Evolutionary conservation across 2,329 filamentous ascomycete species (phyloP).

Genomic region (Leptographium lundbergii): DNA sequence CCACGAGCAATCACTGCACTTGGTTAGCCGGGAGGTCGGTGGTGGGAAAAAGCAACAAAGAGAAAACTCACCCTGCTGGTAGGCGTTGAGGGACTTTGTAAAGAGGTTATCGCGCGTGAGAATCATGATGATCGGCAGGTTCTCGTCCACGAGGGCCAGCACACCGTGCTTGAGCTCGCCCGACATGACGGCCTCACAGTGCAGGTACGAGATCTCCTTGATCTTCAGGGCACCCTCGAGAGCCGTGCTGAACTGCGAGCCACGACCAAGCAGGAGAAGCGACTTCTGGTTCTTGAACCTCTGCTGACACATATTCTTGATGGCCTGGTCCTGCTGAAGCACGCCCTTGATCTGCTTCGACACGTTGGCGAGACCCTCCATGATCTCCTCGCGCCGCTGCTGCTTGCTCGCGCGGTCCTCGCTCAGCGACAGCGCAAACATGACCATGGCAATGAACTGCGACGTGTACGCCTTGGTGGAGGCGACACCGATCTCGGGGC

Average conservation of each 20-base stretch:
- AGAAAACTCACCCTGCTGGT: slow-evolving; percentile 68
- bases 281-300: slow-evolving; percentile 97
- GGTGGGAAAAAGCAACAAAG: background rate
- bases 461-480: slow-evolving; percentile 99
- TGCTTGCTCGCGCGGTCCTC: slow-evolving; percentile 95
- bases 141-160: slow-evolving; percentile 91
- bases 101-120: slow-evolving; percentile 92
- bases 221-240: slow-evolving; percentile 98
- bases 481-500: slow-evolving; percentile 95
- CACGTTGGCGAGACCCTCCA: slow-evolving; percentile 79
- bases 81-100: slow-evolving; percentile 97
- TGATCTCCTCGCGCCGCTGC: slow-evolving; percentile 85
- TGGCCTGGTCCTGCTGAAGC: slow-evolving; percentile 78
- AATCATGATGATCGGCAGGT: slow-evolving; percentile 99
- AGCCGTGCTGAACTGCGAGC: slow-evolving; percentile 92
- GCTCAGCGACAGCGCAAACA: slow-evolving; percentile 93
- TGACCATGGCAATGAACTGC: slow-evolving; percentile 98
- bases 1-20: slow-evolving; percentile 75
- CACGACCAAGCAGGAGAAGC: slow-evolving; percentile 81
- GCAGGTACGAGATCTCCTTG: slow-evolving; percentile 99
- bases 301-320: slow-evolving; percentile 87
- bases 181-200: slow-evolving; percentile 99
- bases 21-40: background rate
- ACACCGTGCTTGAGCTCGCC: slow-evolving; percentile 99
- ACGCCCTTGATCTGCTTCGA: slow-evolving; percentile 88